Base-by-base conservation (phyloP, 2,329 filamentous ascomycete species). In the Lachnellula cervina region DNA sequence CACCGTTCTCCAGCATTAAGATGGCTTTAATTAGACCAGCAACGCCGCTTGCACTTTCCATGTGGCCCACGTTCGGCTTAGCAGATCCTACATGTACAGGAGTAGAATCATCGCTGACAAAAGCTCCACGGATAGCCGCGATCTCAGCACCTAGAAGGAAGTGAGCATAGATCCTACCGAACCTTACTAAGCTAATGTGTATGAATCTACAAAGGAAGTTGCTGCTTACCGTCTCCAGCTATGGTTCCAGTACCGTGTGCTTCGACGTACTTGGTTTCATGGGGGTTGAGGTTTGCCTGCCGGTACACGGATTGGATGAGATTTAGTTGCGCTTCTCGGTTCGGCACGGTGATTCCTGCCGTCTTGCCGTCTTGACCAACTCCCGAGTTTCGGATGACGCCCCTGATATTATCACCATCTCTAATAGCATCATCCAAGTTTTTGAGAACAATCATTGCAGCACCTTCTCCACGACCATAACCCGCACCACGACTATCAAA, bases 401-500 rank as follows among this genome's bases (percentile, higher is more conserved):
- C 78, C 6, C 79, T 74, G 54, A 83, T 80, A 0, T 77, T 77
- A 64, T 87, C 82, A 19, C 80, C 80, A 60, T 82, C 79, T 16
- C 72, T 70, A 5, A 87, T 61, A 1, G 84, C 84, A 65, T 83
- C 78, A 11, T 73, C 70, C 0, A 86, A 69, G 6, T 28, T 23
- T 38, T 52, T 52, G 32, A 52, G 42, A 38, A 47, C 21, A 17
- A 52, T 21, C 17, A 47, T 47, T 6, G 17, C 43, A 37, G 32
- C 32, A 23, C 51, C 77, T 59, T 79, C 77, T 2, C 75, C 76
- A 17, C 75, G 69, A 0, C 66, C 71, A 53, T 78, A 79, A 2
- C 77, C 77, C 37, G 59, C 56, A 19, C 62, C 32, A 2, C 37
- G 4, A 56, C 60, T 25, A 59, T 54, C 40, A 52, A 62, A 43